Evolutionary conservation across 306 rosid species (phyloP), one percentile per base, ranked within the genome.

Genomic region (Vigna nakashimae): DNA sequence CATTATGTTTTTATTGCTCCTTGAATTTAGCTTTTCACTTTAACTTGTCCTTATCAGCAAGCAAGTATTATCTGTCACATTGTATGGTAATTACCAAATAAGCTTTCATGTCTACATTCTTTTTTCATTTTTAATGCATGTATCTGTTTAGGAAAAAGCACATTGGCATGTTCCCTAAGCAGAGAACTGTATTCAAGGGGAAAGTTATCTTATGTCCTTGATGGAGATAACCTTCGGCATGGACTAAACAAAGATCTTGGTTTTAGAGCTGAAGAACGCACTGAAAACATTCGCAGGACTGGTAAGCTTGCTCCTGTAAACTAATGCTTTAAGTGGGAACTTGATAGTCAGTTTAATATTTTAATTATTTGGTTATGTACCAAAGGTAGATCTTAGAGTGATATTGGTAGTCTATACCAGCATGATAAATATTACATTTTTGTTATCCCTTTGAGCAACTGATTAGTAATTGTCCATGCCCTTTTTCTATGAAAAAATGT

Each of bases 181-280:
- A 86, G 90, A 68, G 94, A 87, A 50, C 85, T 92, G 52, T 71
- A 92, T 74, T 66, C 79, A 7, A 89, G 79, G 82, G 96, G 92
- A 43, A 92, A 89, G 74, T 80, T 92, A 57, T 87, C 97, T 32
- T 92, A 92, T 76, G 78, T 90, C 66, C 97, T 92, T 76, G 97
- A 92, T 75, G 98, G 98, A 71, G 98, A 92, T 82, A 90, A 92
- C 79, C 92, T 92, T 79, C 88, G 98, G 65, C 94, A 92, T 86
- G 96, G 98, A 79, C 82, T 92, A 65, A 92, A 89, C 82, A 89
- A 86, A 78, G 88, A 90, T 81, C 96, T 92, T 69, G 80, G 94
- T 76, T 92, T 92, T 71, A 88, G 85, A 79, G 83, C 88, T 36
- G 91, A 90, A 86, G 94, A 90, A 65, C 94, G 98, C 42, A 64